Conservation (phyloP, 169 alveolate species). For the Perkinsus marinus region DNA sequence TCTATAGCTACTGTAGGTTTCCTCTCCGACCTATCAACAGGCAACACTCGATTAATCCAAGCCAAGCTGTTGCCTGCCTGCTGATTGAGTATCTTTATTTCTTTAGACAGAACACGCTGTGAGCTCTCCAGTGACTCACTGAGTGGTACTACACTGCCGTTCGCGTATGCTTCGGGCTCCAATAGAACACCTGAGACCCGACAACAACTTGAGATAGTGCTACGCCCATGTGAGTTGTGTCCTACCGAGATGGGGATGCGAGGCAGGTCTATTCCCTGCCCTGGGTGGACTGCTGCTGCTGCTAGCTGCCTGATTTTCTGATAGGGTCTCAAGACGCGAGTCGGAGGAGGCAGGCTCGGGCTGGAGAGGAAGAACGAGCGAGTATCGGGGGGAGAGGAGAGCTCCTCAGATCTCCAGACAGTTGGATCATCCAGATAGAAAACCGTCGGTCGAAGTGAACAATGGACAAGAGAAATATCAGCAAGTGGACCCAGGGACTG, state of each 20-base stretch:
- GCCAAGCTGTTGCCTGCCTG: neutral
- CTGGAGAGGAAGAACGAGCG: too few relatives aligned
- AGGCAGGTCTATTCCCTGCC: too few relatives aligned
- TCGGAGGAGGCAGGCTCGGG: too few relatives aligned
- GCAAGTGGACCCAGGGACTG: too few relatives aligned
- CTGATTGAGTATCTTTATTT: neutral
- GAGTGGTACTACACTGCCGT: neutral
- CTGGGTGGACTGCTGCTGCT: too few relatives aligned
- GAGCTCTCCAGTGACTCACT: neutral
- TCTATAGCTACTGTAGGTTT: neutral
- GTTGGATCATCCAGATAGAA: too few relatives aligned
- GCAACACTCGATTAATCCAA: neutral
- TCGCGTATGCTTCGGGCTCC: neutral
- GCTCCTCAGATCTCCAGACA: too few relatives aligned
- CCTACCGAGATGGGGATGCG: too few relatives aligned
- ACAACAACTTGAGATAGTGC: neutral
- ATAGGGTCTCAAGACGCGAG: too few relatives aligned
- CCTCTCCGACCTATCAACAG: neutral
- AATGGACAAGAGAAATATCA: neutral
- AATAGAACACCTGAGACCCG: neutral
- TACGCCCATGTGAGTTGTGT: too few relatives aligned
- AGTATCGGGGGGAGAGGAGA: too few relatives aligned
- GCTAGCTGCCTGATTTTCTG: too few relatives aligned
- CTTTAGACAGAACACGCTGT: neutral
- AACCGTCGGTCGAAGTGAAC: neutral